These are phyloP conservation scores for Gautieria morchelliformis DNA, from an alignment of 768 basidiomycete genomes.

Conservation along the genomic window DNA sequence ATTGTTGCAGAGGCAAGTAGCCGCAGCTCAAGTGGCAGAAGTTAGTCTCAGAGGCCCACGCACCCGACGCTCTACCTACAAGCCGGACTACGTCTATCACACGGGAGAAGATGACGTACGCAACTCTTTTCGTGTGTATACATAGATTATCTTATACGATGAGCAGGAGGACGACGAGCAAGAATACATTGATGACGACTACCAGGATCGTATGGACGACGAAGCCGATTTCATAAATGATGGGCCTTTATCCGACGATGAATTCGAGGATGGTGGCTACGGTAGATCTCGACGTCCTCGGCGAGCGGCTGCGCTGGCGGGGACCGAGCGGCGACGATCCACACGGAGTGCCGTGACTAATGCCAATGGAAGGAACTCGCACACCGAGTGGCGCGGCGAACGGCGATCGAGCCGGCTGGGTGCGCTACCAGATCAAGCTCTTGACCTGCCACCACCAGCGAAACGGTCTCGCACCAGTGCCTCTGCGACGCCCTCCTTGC, in stretches of 20 bases:
- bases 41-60: conserved; percentile 73
- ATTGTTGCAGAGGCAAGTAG: conserved; percentile 54
- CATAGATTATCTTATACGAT: conserved; percentile 23
- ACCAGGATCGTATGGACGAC: conserved; percentile 29
- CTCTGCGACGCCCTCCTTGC: conserved; percentile 24
- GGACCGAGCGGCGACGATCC: conserved; percentile 28
- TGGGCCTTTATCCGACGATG: conserved; percentile 25
- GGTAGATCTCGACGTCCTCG: conserved; percentile 26
- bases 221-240: conserved; percentile 53
- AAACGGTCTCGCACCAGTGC: conserved; percentile 70
- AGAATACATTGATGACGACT: conserved; percentile 48
- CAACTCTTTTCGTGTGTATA: conserved; percentile 11
- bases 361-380: conserved; percentile 39
- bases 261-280: conserved; percentile 21
- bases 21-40: conserved; percentile 43
- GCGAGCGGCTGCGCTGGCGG: conserved; percentile 8
- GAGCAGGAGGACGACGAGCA: conserved; percentile 43
- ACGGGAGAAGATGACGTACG: conserved; percentile 56
- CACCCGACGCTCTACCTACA: conserved; percentile 61
- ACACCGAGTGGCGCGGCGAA: conserved; percentile 62
- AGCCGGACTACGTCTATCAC: conserved; percentile 75
- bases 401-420: conserved; percentile 62
- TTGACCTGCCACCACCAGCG: conserved; percentile 39
- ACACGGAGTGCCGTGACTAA: conserved; percentile 35
- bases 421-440: conserved; percentile 38